Base-by-base conservation (phyloP, 331 rosid species). In the Cydonia oblonga region DNA sequence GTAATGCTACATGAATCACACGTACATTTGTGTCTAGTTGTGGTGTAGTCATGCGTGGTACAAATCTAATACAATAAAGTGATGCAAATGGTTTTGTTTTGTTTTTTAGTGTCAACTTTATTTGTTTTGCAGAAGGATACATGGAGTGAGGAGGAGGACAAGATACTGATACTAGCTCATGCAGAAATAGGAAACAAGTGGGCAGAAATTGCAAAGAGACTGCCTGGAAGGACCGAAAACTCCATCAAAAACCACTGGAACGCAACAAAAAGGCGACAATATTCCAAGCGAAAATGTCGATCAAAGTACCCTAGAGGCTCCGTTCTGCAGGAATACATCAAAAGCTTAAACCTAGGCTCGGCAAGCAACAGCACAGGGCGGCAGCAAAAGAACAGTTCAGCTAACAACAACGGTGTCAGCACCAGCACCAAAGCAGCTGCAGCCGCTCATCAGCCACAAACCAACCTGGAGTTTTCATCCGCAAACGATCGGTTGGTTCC, bases 161-260 rank as follows among this genome's bases (percentile, higher is more conserved):
- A 75, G 71, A 81, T 87, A 51, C 79, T 93, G 70, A 93, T 93
- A 25, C 73, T 84, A 79, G 81, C 96, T 11, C 98, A 93, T 83
- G 52, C 52, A 66, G 92, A 89, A 78, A 88, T 91, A 63, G 98
- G 98, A 58, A 93, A 93, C 67, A 93, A 93, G 71, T 93, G 98
- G 98, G 96, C 97, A 33, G 97, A 91, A 79, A 93, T 93, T 28
- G 98, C 97, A 2, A 93, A 93, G 80, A 87, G 86, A 70, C 60
- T 93, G 60, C 87, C 92, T 0, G 98, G 96, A 69, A 93, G 98
- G 79, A 91, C 97, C 4, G 98, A 93, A 38, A 93, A 93, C 79
- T 91, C 98, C 33, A 93, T 93, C 3, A 93, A 93, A 61, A 93
- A 93, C 81, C 98, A 93, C 25, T 93, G 98, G 98, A 93, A 93